Evolutionary conservation across 495 filamentous ascomycete species (phyloP).

Genomic region (Xylaria flabelliformis): DNA sequence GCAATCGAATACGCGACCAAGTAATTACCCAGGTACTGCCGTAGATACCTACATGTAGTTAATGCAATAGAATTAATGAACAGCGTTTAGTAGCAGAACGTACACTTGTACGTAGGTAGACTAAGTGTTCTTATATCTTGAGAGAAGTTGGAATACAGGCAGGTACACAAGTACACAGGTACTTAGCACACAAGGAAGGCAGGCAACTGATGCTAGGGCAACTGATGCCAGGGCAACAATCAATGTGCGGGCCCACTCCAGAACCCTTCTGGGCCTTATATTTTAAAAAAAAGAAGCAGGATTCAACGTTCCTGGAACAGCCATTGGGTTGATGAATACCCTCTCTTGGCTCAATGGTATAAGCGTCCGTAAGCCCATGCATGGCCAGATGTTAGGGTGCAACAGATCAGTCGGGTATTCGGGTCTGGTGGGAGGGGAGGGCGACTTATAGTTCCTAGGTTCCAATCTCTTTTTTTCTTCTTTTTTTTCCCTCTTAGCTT

Average conservation of each 20-base stretch:
- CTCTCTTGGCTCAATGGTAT: neutral
- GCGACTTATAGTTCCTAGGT: neutral
- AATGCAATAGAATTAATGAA: no score
- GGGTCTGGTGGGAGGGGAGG: neutral
- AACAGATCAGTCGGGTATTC: slow-evolving; percentile 3
- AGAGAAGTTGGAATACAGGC: neutral
- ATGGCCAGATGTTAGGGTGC: slow-evolving; percentile 1
- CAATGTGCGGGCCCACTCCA: neutral
- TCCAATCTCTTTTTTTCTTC: neutral
- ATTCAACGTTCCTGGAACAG: neutral
- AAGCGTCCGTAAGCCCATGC: neutral
- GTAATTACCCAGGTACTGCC: no score
- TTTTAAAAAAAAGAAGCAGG: neutral
- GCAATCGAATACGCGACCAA: no score
- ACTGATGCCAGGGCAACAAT: neutral
- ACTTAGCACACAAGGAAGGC: neutral
- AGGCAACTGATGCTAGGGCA: neutral
- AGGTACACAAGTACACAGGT: neutral
- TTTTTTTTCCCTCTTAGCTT: neutral
- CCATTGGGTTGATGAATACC: neutral
- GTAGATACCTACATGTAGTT: no score
- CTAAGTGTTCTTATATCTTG: no score
- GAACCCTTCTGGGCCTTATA: neutral
- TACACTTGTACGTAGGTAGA: no score
- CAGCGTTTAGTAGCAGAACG: no score